phyloP scores from a whole-genome alignment of 164 flowering plant species.

The Echeveria elegans region DNA sequence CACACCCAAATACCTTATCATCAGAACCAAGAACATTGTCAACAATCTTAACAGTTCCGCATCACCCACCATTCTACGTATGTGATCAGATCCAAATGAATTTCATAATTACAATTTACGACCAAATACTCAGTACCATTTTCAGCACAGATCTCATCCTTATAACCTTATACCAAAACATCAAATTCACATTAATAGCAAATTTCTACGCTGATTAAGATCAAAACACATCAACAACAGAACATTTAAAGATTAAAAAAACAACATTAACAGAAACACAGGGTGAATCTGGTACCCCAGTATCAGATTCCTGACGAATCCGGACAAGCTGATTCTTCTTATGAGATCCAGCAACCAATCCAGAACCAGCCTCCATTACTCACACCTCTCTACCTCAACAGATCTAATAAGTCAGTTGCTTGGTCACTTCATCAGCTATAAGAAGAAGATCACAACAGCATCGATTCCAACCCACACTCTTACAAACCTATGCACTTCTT shows the following conservation, averaged over 20 bases:
- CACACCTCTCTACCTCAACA: no score
- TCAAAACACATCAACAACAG: not conserved
- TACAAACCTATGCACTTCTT: no score
- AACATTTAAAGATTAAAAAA: no score
- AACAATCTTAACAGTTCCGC: not conserved
- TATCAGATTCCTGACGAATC: constrained; percentile 8
- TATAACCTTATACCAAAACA: not conserved
- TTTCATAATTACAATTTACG: not conserved
- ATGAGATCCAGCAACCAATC: no score
- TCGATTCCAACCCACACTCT: no score
- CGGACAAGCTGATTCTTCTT: constrained; percentile 9
- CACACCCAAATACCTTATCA: not conserved
- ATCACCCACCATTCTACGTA: not conserved
- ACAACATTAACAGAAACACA: no score
- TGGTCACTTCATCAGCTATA: no score
- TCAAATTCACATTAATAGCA: not conserved
- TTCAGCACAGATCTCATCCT: not conserved
- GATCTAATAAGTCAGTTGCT: no score
- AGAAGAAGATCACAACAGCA: no score
- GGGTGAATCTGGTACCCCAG: no score
- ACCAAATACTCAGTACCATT: not conserved
- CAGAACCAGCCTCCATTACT: no score
- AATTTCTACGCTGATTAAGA: not conserved
- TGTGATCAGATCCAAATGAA: not conserved
- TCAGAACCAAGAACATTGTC: not conserved